Evolutionary conservation across 176 grass and related monocot genomes (phyloP), one percentile per base, ranked within the genome.

Genomic region (bread wheat (Triticum aestivum)): DNA sequence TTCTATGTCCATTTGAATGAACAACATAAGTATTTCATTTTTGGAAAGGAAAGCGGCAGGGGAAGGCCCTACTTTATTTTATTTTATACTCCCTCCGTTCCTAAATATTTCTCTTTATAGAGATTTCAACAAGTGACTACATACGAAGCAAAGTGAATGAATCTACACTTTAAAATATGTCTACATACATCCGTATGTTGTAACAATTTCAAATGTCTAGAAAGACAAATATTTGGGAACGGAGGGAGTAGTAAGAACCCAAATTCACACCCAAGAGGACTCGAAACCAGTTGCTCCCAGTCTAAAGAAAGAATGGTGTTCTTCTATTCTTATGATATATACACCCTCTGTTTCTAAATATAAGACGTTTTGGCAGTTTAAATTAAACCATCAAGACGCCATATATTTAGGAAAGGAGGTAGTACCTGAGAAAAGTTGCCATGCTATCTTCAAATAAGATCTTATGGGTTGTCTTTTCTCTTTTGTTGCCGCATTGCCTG

Each of bases 401-500:
- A 17, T 52, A 17, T 52, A 52, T 52, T 51, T 52, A 52, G 49
- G 49, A 52, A 52, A 17, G 49, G 49, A 52, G 49, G 49, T 52
- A 52, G 14, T 52, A 54, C 51, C 51, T 72, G n/a, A 85, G 20
- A 66, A 58, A 30, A 68, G 23, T 79, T 73, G 6, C 18, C 29
- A 1, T 41, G 66, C 63, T 79, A 83, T 86, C 45, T 78, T 77
- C 13, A 78, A 56, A 30, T 5, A 33, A 8, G 54, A 4, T 73
- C 63, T 10, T 14, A 69, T 12, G 4, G 24, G 27, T 54, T 69
- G 27, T 82, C 49, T 75, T 81, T 71, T 26, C 51, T 77, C 47
- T 75, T 84, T 65, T 27, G 62, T 77, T 77, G 68, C 69, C 38
- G 72, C 18, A 73, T 30, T 83, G 76, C 81, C 61, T 83, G 8